Base-by-base conservation (phyloP, 306 rosid genomes). In the Dryas octopetala region DNA sequence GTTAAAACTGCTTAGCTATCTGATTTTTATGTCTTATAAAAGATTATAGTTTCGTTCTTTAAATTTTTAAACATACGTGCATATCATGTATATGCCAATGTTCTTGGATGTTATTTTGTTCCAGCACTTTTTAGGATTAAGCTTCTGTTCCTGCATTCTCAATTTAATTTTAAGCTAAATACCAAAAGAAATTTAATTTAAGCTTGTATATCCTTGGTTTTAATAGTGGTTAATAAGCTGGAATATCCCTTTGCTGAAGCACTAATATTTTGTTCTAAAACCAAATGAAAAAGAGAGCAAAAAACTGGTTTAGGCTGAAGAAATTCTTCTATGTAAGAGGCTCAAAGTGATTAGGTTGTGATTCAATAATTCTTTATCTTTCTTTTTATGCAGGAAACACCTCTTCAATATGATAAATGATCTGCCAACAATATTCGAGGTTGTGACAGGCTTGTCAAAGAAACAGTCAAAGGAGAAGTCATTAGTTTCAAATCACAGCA, bases 321-420 rank as follows among this genome's bases (percentile, higher is more conserved):
- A n/a, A 64, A 64, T 6, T 44, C 38, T 64, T 64, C 15, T 43
- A 51, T 16, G 15, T 19, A 19, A 8, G 41, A 7, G 38, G 32
- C 15, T n/a, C 45, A 8, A 65, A 65, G 7, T 65, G 32, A 65
- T 45, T 17, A 65, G 26, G 4, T 45, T 65, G 70, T 9, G 65
- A 38, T 60, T n/a, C 44, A 19, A 23, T 10, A 12, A 53, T 53
- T 63, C 53, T 43, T 60, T 45, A 5, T 62, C 45, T 44, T 28
- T 70, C 58, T 10, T 62, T 57, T 84, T 49, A 45, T 43, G 83
- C 83, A 74, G 83, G 85, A 83, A 81, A 53, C 91, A 87, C 26
- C 86, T 90, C 62, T 90, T 90, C 83, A 67, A 78, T 64, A 70
- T 85, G 89, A 88, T 88, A 74, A 90, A 90, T 82, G 93, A 90